Conservation (phyloP, 345 rosid species). For the Bruguiera sexangula region DNA sequence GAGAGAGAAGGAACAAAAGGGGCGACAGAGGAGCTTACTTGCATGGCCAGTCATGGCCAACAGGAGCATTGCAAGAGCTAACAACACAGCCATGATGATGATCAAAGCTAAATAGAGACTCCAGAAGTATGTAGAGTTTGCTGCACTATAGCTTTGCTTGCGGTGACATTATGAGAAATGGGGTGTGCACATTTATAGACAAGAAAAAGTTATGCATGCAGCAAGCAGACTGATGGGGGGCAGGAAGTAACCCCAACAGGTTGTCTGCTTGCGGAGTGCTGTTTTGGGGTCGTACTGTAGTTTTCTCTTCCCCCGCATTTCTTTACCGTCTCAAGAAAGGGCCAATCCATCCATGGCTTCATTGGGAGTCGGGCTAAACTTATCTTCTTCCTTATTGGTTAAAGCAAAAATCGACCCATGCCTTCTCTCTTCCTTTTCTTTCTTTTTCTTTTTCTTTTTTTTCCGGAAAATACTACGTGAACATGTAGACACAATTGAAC, state of each 20-base stretch:
- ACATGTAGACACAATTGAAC: too few species aligned
- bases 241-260: background rate
- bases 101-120: background rate
- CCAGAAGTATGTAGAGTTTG: background rate
- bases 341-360: too few species aligned
- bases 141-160: constrained; percentile 5
- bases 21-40: constrained; percentile 9
- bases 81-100: constrained; percentile 9
- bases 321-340: background rate
- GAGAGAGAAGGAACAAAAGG: background rate
- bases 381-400: too few species aligned
- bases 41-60: constrained; percentile 28
- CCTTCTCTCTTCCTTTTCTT: too few species aligned
- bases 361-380: too few species aligned
- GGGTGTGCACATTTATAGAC: constrained; percentile 1
- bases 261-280: constrained; percentile 11
- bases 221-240: constrained; percentile 2
- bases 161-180: background rate
- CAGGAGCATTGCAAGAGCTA: constrained; percentile 20
- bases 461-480: too few species aligned
- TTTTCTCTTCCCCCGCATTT: background rate
- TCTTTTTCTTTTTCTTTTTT: too few species aligned
- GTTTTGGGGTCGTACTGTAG: background rate
- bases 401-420: too few species aligned
- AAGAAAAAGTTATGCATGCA: background rate